Evolutionary conservation across 257 asterid genomes (phyloP), one percentile per base, ranked within the genome.

Genomic region (Solanum gandarillasii): DNA sequence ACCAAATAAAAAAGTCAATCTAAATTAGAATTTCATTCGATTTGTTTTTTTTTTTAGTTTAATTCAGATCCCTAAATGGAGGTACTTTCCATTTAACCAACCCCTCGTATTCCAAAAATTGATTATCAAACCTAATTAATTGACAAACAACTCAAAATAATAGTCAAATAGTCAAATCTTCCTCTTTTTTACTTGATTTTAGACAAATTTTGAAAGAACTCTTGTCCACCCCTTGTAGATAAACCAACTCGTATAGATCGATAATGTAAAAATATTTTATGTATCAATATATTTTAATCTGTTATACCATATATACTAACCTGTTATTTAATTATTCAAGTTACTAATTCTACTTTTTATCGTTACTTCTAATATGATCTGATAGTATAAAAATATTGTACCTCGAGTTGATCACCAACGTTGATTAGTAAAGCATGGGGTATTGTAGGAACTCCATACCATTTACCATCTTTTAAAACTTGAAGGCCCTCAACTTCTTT

Each of bases 401-500:
- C 85, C 85, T 81, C 36, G 67, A 81, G 21, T 81, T 81, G 85
- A n/a, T 81, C 85, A 18, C 85, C 85, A 9, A 79, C 2, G 7
- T 43, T 79, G 85, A 81, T 52, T 27, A 81, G 13, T 81, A 81
- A 81, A 52, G 67, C 85, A n/a, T 81, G 36, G 6, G 67, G 35
- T 8, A 81, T 21, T 13, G n/a, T 52, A 9, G 85, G 85, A 52
- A 81, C 67, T 36, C 85, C 62, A 21, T 81, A 81, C 85, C 85
- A 43, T 31, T 81, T 81, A 10, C 60, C 85, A 41, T 81, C 38
- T 52, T n/a, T 81, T 14, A 81, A 39, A 16, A 81, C 60, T 39
- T 81, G 67, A 81, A 81, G 85, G 32, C 85, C 85, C 62, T 81
- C 67, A 81, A 81, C 85, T 81, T 81, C 34, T 81, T 81, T 81